These are phyloP conservation scores for Candida incommunis DNA, from an alignment of 805 yeast species.

Conservation along the genomic window DNA sequence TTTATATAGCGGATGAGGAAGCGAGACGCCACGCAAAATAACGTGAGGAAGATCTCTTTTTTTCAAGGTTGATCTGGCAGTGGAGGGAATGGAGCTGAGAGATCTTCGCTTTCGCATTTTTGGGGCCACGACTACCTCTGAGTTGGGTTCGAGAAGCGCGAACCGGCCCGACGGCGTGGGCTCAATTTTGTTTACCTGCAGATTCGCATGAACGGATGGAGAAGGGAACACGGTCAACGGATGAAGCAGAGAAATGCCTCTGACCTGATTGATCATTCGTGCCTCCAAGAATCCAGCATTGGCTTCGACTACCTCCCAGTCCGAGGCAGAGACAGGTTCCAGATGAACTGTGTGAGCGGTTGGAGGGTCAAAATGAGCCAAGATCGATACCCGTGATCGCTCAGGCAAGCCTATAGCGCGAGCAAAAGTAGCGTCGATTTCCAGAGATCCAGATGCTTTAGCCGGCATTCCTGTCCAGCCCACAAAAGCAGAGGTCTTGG, in stretches of 20 bases:
- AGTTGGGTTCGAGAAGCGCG: slow-evolving; percentile 45
- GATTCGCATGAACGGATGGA: slow-evolving; percentile 42
- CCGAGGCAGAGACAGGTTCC: slow-evolving; percentile 64
- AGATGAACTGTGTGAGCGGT: slow-evolving; percentile 49
- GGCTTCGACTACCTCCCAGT: slow-evolving; percentile 83
- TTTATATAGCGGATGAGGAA: background rate
- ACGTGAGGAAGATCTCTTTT: background rate
- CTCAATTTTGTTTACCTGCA: slow-evolving; percentile 35
- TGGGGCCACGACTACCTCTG: slow-evolving; percentile 73
- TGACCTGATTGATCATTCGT: slow-evolving; percentile 60
- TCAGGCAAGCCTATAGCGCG: slow-evolving; percentile 33
- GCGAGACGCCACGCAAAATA: background rate
- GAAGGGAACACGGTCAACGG: slow-evolving; percentile 57
- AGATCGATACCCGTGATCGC: slow-evolving; percentile 27
- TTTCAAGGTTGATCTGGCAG: background rate
- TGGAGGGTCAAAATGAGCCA: slow-evolving; percentile 34
- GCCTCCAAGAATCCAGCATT: slow-evolving; percentile 69
- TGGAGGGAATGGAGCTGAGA: background rate
- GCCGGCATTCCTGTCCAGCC: slow-evolving; percentile 58
- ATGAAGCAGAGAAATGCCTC: slow-evolving; percentile 53
- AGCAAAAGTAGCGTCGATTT: slow-evolving; percentile 59
- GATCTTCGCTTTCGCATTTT: slow-evolving; percentile 21
- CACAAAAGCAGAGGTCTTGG: slow-evolving; percentile 23
- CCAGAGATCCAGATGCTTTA: slow-evolving; percentile 25
- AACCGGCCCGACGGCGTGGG: slow-evolving; percentile 20